Conservation (phyloP, 2,329 filamentous ascomycete species). For the Cladophialophora yegresii region DNA sequence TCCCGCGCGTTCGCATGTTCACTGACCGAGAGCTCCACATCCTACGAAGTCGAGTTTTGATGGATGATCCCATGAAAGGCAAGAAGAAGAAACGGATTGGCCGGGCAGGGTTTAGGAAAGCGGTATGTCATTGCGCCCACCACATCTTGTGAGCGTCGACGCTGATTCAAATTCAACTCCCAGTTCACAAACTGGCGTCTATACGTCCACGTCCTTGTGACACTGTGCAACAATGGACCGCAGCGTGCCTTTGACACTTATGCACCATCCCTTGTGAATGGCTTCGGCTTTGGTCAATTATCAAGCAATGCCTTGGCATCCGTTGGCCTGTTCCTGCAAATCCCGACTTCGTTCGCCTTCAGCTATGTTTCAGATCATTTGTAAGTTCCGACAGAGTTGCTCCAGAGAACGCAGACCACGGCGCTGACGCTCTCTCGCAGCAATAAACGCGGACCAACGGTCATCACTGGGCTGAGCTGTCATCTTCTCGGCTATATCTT, state of each 20-base stretch:
- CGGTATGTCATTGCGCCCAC: slow-evolving; percentile 44
- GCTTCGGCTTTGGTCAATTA: slow-evolving; percentile 55
- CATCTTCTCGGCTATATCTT: slow-evolving; percentile 57
- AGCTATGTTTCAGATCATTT: slow-evolving; percentile 57
- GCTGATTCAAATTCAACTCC: not conserved
- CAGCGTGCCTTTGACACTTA: slow-evolving; percentile 54
- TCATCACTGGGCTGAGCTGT: slow-evolving; percentile 52
- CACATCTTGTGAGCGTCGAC: slow-evolving; percentile 14
- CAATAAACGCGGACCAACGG: slow-evolving; percentile 54
- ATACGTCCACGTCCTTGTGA: slow-evolving; percentile 57
- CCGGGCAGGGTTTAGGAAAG: slow-evolving; percentile 46
- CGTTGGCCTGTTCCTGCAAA: slow-evolving; percentile 57
- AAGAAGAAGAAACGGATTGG: slow-evolving; percentile 54
- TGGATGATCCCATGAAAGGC: slow-evolving; percentile 46
- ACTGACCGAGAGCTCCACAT: slow-evolving; percentile 49
- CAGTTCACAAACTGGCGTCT: slow-evolving; percentile 56
- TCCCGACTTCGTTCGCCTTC: slow-evolving; percentile 56
- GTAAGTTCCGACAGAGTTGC: slow-evolving; percentile 41
- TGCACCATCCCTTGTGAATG: slow-evolving; percentile 56
- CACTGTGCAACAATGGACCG: slow-evolving; percentile 53
- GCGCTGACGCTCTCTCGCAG: not conserved
- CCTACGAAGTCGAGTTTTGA: slow-evolving; percentile 45
- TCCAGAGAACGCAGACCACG: not conserved
- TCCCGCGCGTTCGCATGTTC: slow-evolving; percentile 44
- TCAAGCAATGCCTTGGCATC: slow-evolving; percentile 57